Base-by-base conservation (phyloP, 1,284 basidiomycete genomes). In the Neotropicomus parvogracilis region DNA sequence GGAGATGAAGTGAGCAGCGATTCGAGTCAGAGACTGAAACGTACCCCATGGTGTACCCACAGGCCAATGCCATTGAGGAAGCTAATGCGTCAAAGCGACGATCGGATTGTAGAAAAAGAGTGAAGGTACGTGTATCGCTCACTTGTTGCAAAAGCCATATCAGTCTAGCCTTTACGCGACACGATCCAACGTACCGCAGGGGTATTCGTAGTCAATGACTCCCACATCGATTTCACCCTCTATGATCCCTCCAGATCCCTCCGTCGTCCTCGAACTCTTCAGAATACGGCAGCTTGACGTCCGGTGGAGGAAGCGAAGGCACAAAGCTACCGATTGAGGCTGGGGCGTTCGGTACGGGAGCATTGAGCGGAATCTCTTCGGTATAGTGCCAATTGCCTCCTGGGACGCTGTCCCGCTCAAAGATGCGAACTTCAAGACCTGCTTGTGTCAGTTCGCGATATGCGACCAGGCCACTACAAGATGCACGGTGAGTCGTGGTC, bases 21-120 rank as follows among this genome's bases (percentile, higher is more conserved):
- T 20, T 24, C 0, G 21, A 29, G 12, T 5, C 20, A 16, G 2
- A 1, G 13, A 29, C n/a, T 1, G 3, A 6, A 37, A 52, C 40
- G 2, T 31, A 60, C 58, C 48, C 56, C 58, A 60, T n/a, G 13
- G 43, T 3, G 44, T 58, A 5, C 39, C 46, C 1, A 9, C 21
- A 17, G 58, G 58, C 48, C 55, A 60, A 11, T 35, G 52, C 36
- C 48, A 60, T 16, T 43, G 40, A 32, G 20, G 27, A 37, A 57
- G 40, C 57, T 59, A 16, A 33, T 8, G 5, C 9, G n/a, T 14
- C 3, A 20, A 26, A 20, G 13, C 14, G 19, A 0, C 0, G 5
- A 17, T 46, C n/a, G n/a, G n/a, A n/a, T n/a, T n/a, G n/a, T n/a
- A n/a, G 8, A 43, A 29, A 12, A 11, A 3, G 6, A 13, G 14